Evolutionary conservation across 1,284 basidiomycete genomes (phyloP).

Genomic region (Marasmius oreades): DNA sequence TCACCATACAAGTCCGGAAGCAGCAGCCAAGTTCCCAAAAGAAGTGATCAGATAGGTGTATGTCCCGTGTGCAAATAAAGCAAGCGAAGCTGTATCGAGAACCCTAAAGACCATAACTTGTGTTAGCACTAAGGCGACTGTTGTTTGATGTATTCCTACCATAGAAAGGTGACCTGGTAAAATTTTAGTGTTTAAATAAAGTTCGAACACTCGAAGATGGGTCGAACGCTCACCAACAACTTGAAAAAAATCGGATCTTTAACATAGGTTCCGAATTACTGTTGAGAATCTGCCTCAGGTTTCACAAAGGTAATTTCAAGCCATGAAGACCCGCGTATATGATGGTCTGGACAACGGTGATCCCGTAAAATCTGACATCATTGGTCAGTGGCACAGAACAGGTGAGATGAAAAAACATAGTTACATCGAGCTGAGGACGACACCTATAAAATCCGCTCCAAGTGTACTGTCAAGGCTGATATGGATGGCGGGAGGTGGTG

Average conservation of each 20-base stretch:
- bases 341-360: background rate
- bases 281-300: background rate
- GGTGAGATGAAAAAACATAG: background rate
- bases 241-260: background rate
- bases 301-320: background rate
- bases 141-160: no score
- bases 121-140: no score
- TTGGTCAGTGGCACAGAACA: background rate
- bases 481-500: background rate
- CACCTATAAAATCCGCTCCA: background rate
- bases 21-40: no score
- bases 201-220: no score
- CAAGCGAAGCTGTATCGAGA: background rate
- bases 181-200: no score
- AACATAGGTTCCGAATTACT: background rate
- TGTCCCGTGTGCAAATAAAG: background rate
- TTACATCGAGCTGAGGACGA: background rate
- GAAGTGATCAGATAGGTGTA: no score
- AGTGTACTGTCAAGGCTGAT: background rate
- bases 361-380: background rate
- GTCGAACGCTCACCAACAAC: background rate
- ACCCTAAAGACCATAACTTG: background rate
- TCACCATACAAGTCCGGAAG: no score
- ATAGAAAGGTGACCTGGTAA: no score
- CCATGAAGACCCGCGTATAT: background rate